Conservation (phyloP, 2,329 filamentous ascomycete genomes). For the Zymoseptoria pseudotritici region DNA sequence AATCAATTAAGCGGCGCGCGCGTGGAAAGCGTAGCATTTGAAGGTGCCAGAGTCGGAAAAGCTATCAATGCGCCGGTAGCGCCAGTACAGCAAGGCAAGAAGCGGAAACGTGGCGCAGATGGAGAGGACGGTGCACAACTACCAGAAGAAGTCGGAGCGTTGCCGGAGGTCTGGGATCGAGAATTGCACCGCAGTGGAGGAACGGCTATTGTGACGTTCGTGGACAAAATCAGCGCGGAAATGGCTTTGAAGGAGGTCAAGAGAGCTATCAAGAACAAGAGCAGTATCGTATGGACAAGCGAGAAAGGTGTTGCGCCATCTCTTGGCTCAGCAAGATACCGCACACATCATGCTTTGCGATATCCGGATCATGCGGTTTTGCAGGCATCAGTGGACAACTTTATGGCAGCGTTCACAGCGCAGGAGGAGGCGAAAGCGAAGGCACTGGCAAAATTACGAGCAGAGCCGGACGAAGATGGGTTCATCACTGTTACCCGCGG, state of each 20-base stretch:
- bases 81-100: constrained; percentile 40
- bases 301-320: constrained; percentile 48
- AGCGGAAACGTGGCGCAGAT: constrained; percentile 45
- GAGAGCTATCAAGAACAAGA: constrained; percentile 49
- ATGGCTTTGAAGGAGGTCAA: constrained; percentile 69
- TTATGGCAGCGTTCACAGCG: constrained; percentile 71
- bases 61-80: constrained; percentile 28
- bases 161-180: constrained; percentile 69
- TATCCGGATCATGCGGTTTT: constrained; percentile 62
- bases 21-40: constrained; percentile 72
- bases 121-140: constrained; percentile 40
- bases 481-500: constrained; percentile 88
- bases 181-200: constrained; percentile 65
- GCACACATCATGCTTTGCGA: constrained; percentile 59
- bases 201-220: constrained; percentile 73
- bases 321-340: constrained; percentile 50
- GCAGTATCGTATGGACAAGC: constrained; percentile 61
- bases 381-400: constrained; percentile 71
- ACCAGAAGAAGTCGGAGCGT: constrained; percentile 36
- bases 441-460: constrained; percentile 56
- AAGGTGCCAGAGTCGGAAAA: constrained; percentile 48
- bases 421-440: constrained; percentile 58
- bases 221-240: constrained; percentile 72
- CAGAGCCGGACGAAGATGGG: constrained; percentile 86
- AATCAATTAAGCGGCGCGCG: constrained; percentile 67